Conservation (phyloP, 768 basidiomycete species). For the Tubosaeta sp. region DNA sequence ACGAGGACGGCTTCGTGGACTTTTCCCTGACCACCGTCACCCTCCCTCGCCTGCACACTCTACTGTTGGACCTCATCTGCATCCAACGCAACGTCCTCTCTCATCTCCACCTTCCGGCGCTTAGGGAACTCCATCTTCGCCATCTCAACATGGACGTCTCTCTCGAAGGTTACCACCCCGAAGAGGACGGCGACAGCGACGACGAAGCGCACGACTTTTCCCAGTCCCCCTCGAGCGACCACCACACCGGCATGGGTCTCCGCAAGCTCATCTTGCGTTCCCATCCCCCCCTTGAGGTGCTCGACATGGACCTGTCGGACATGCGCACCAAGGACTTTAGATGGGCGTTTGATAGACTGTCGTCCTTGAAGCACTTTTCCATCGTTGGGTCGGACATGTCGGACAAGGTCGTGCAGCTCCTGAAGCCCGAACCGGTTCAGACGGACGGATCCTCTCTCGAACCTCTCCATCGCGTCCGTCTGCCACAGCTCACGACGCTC, state of each 20-base stretch:
- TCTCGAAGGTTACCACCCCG: conserved; percentile 27
- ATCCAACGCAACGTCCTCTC: conserved; percentile 63
- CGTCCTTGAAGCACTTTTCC: conserved; percentile 54
- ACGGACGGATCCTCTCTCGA: conserved; percentile 5
- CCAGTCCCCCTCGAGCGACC: conserved; percentile 73
- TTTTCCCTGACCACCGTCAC: conserved; percentile 37
- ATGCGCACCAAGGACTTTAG: conserved; percentile 80
- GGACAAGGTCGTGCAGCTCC: conserved; percentile 58
- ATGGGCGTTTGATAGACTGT: conserved; percentile 58
- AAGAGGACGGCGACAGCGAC: conserved; percentile 66
- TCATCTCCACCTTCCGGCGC: conserved; percentile 54
- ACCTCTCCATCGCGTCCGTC: conserved; percentile 36
- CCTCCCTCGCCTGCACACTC: conserved; percentile 56
- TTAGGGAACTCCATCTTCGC: conserved; percentile 57
- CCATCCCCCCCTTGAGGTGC: conserved; percentile 56
- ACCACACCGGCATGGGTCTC: conserved; percentile 76
- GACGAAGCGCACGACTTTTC: conserved; percentile 74
- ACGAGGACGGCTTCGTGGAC: conserved; percentile 35
- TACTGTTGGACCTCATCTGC: conserved; percentile 57
- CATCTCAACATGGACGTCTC: conserved; percentile 62
- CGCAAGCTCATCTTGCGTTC: conserved; percentile 59
- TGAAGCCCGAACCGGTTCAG: conserved; percentile 39
- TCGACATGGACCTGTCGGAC: conserved; percentile 80
- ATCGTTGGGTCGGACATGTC: conserved; percentile 84
- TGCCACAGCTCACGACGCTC: conserved; percentile 52